Evolutionary conservation across 768 basidiomycete genomes (phyloP), one percentile per base, ranked within the genome.

Genomic region (Termitomyces bulborhizus): DNA sequence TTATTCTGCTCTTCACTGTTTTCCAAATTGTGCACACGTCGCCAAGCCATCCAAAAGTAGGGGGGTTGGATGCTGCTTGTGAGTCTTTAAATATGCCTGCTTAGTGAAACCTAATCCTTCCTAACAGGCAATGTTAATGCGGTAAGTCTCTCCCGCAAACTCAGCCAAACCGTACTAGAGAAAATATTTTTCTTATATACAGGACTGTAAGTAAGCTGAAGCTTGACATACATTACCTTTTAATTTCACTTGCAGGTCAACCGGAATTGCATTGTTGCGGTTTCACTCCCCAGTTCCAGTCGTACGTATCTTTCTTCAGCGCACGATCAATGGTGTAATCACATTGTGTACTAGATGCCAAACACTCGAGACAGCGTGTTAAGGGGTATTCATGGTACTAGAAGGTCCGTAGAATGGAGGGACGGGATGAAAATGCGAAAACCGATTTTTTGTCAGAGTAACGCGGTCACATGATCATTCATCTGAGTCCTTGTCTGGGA

Each of bases 331-430:
- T n/a, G 40, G 13, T 16, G 24, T 18, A 36, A 6, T 3, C 6
- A 32, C 31, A 40, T 29, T 31, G 12, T 46, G 4, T 6, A 26
- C 39, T 21, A 55, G 55, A 27, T 55, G 55, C 36, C 55, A 55
- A 27, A 55, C 55, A 41, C 55, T 43, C 18, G n/a, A 55, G 42
- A 55, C 55, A 24, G 55, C 55, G 8, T 55, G 55, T 45, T 55
- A 12, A 50, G 21, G 21, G 21, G 21, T 21, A 21, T 21, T 21
- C 21, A 21, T 21, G 21, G 1, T 21, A 21, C 21, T 21, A 21
- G 21, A 21, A 21, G 21, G 21, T 21, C 21, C 21, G 21, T 21
- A 21, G 21, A 21, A 21, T 21, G 21, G 21, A 21, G 21, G 21
- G 21, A 21, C 21, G 21, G 21, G 21, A 21, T 21, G 21, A 21